Evolutionary conservation across 2,329 filamentous ascomycete species (phyloP), one percentile per base, ranked within the genome.

Genomic region (Ilyonectria sp.): DNA sequence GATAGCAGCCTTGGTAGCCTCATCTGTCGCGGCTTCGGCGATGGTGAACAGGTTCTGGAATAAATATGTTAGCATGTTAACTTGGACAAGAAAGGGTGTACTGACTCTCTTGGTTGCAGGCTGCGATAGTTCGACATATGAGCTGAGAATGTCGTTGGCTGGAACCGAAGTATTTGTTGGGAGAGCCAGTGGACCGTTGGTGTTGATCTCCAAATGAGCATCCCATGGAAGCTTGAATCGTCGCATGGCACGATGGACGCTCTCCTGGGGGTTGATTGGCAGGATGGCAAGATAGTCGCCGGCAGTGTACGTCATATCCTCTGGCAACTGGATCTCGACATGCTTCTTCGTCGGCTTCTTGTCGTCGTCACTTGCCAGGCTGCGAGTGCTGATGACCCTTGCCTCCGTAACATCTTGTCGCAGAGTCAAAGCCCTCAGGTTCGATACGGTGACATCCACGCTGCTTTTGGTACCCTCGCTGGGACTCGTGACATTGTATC

Each of bases 251-350:
- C 91, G 85, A 11, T 86, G 83, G 6, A 94, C 87, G 13, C 82
- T 89, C 33, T 86, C 81, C 53, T 85, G 84, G 1, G 89, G 89
- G 76, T 95, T 95, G 31, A 93, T 81, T 0, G 93, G 93, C 1
- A 94, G 82, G 3, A 94, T 84, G 0, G 91, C 91, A 1, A 95
- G 85, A 76, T 95, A 95, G 76, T 95, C 93, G 19, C 93, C 93
- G 2, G 90, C 87, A 21, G 87, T 85, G 79, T 94, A 95, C 0
- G 84, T 85, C 82, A 89, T 84, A 56, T 86, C 87, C 0, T 84
- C 86, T 0, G 93, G 92, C 1, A 95, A 83, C 68, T 88, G 86
- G 33, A 94, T 88, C 67, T 89, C 89, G 19, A 93, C 86, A 68
- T 91, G 86, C 26, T 87, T 86, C 82, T 93, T 94, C 10, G 46